Evolutionary conservation across 768 basidiomycete genomes (phyloP).

Genomic region (Hydnum rufescens): DNA sequence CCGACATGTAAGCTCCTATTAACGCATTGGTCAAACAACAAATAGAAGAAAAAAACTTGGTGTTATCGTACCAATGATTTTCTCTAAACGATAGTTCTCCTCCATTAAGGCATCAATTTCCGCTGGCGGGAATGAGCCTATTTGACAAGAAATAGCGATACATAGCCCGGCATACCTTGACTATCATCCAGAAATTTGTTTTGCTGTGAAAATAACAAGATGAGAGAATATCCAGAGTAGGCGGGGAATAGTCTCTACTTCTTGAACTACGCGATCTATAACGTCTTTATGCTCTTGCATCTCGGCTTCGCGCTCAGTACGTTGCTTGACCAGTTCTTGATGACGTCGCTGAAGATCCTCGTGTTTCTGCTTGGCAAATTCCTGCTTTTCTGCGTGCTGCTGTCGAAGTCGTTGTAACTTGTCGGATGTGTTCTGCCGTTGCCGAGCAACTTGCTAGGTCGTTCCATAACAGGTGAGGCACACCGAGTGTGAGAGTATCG

Average conservation of each 20-base stretch:
- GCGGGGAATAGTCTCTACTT: neutral
- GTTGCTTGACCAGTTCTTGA: neutral
- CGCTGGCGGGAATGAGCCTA: neutral
- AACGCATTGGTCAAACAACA: neutral
- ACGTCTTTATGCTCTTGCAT: neutral
- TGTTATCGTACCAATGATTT: neutral
- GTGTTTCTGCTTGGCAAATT: neutral
- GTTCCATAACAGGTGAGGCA: neutral
- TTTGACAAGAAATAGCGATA: neutral
- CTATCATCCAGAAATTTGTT: neutral
- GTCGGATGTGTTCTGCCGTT: neutral
- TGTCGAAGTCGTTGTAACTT: neutral
- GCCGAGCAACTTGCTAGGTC: neutral
- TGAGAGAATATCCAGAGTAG: neutral
- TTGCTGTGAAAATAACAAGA: neutral
- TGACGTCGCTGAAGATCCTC: neutral
- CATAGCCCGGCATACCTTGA: neutral
- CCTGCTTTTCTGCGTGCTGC: neutral
- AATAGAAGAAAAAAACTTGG: neutral
- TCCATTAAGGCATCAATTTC: neutral
- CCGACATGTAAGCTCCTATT: neutral
- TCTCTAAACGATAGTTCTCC: neutral
- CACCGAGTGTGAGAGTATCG: neutral
- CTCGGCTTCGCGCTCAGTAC: neutral
- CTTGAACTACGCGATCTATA: neutral